A percentile compares a stretch with the other conserved stretches of the same genome.
phyloP scores from a whole-genome alignment of 2,329 filamentous ascomycete genomes.

The Pseudodiploospora longispora region DNA sequence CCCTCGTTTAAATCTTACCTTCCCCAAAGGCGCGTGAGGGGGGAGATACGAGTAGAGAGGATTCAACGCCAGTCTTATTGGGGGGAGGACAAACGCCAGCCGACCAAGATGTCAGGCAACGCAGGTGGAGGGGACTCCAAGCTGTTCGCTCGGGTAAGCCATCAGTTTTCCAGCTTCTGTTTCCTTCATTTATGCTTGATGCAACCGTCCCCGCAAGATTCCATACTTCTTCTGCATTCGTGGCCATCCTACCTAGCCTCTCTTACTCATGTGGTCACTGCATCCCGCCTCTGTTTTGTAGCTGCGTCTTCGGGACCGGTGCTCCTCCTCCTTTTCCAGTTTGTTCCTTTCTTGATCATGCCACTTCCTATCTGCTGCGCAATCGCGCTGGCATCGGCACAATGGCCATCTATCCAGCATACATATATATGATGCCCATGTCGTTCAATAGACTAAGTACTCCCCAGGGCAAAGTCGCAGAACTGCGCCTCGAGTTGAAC shows the following conservation, averaged over 20 bases:
- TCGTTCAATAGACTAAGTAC: conserved; percentile 42
- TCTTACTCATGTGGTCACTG: too few species aligned
- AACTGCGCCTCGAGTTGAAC: conserved; percentile 89
- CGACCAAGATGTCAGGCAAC: conserved; percentile 43
- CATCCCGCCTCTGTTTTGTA: not conserved
- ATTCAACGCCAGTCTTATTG: conserved; percentile 1
- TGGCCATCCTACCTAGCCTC: too few species aligned
- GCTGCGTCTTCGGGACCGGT: not conserved
- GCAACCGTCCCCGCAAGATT: too few species aligned
- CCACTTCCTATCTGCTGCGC: not conserved
- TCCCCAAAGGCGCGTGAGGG: conserved; percentile 3
- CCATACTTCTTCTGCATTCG: too few species aligned
- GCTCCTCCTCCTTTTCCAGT: not conserved
- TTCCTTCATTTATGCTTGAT: not conserved
- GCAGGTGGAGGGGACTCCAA: conserved; percentile 86
- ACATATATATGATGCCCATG: conserved; percentile 39
- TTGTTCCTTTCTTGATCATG: not conserved
- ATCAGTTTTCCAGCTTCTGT: conserved; percentile 9
- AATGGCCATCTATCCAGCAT: conserved; percentile 40
- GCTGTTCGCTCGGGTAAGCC: conserved; percentile 89
- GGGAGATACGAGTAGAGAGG: conserved; percentile 5
- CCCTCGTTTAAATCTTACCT: not conserved
- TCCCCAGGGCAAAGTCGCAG: conserved; percentile 93
- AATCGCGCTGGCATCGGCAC: conserved; percentile 5
- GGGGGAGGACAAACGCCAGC: conserved; percentile 1